Conservation (phyloP, 495 filamentous ascomycete species). For the Clavariopsis aquatica region DNA sequence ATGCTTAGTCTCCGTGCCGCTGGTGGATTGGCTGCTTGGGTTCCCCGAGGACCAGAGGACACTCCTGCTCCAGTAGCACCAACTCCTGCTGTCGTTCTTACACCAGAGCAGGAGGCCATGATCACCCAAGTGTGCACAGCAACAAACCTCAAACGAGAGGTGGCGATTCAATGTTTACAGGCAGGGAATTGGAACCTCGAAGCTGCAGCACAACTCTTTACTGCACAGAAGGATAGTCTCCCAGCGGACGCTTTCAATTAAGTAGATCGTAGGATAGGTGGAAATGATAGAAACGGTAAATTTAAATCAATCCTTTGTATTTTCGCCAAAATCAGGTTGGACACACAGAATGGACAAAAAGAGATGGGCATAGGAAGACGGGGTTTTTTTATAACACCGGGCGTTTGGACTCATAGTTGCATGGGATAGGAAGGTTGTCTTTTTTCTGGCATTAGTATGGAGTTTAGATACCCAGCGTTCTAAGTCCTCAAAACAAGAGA, state of each 20-base stretch:
- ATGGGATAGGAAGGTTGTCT: not conserved
- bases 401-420: not conserved
- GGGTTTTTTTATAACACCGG: not conserved
- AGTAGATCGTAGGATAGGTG: not conserved
- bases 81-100: conserved; percentile 12
- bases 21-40: conserved; percentile 63
- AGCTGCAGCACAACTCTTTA: conserved; percentile 18
- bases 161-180: conserved; percentile 29
- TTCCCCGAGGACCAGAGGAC: conserved; percentile 47
- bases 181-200: conserved; percentile 22
- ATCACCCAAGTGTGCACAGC: conserved; percentile 2
- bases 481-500: not conserved
- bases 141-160: conserved; percentile 15
- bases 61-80: not conserved
- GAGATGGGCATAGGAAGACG: not conserved
- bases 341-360: not conserved
- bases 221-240: conserved; percentile 15
- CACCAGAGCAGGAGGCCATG: conserved; percentile 18
- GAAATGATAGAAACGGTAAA: not conserved
- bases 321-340: not conserved
- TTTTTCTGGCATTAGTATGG: not conserved
- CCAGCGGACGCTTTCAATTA: conserved; percentile 25
- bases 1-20: conserved; percentile 69
- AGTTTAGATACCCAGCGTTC: conserved; percentile 1
- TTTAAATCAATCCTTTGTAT: not conserved